Evolutionary conservation across 129 eudicot species (phyloP).

Genomic region (Helianthus tuberosus): DNA sequence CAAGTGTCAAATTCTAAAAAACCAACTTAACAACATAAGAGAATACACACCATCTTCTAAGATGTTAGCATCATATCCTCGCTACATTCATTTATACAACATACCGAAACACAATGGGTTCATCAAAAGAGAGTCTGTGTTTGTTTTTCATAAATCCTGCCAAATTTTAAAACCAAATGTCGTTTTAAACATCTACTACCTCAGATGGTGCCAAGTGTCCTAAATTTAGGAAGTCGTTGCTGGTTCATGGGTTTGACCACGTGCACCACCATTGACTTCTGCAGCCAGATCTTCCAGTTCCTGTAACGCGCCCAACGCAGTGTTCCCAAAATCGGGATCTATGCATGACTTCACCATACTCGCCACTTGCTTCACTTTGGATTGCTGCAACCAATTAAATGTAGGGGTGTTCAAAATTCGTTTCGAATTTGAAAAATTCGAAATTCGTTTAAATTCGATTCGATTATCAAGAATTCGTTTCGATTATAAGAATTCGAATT

Average conservation of each 20-base stretch:
- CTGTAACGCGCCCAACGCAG: constrained; percentile 53
- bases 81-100: constrained; percentile 33
- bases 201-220: constrained; percentile 11
- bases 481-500: too few species aligned
- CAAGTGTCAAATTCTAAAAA: constrained; percentile 28
- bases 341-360: constrained; percentile 52
- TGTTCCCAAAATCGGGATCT: constrained; percentile 38
- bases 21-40: constrained; percentile 21
- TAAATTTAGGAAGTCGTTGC: constrained; percentile 9
- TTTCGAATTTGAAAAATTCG: too few species aligned
- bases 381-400: constrained; percentile 50
- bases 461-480: too few species aligned
- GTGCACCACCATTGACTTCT: constrained; percentile 31
- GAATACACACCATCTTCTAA: constrained; percentile 25
- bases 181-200: constrained; percentile 20
- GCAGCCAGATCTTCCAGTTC: constrained; percentile 66
- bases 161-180: constrained; percentile 21
- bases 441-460: too few species aligned
- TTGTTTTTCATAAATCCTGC: constrained; percentile 18
- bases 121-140: background rate
- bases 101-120: constrained; percentile 24
- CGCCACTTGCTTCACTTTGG: constrained; percentile 55
- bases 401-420: too few species aligned
- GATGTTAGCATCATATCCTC: constrained; percentile 27
- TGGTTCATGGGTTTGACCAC: constrained; percentile 36